These are phyloP conservation scores for Adansonia grandidieri DNA, from an alignment of 441 rosid genomes.

Conservation along the genomic window DNA sequence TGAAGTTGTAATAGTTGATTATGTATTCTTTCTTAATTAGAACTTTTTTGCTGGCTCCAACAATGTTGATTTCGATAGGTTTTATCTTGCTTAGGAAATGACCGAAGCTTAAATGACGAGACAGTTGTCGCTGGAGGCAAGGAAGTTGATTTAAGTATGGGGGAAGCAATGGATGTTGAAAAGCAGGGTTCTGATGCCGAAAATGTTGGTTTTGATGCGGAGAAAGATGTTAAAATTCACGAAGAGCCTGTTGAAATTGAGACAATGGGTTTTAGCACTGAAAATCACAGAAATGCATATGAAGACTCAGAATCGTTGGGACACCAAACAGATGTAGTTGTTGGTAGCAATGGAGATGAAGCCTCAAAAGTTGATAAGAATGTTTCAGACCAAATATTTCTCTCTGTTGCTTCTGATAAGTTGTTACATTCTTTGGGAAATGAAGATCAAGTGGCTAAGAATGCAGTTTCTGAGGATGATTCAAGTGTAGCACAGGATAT, in stretches of 20 bases:
- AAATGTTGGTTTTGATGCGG: constrained; percentile 24
- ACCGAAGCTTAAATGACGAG: constrained; percentile 37
- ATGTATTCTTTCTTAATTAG: constrained; percentile 41
- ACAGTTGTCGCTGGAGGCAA: constrained; percentile 26
- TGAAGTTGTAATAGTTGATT: constrained; percentile 41
- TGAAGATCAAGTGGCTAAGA: constrained; percentile 33
- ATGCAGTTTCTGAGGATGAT: constrained; percentile 31
- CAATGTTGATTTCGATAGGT: constrained; percentile 46
- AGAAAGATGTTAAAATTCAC: constrained; percentile 24
- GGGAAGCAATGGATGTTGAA: constrained; percentile 27
- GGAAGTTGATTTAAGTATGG: constrained; percentile 32
- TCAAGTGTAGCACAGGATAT: constrained; percentile 38
- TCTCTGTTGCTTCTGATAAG: constrained; percentile 6
- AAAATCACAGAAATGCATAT: constrained; percentile 18
- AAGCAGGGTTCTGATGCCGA: constrained; percentile 27
- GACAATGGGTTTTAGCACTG: not conserved
- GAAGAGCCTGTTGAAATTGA: constrained; percentile 24
- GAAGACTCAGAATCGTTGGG: constrained; percentile 20
- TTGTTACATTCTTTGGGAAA: not conserved
- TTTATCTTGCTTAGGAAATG: constrained; percentile 44
- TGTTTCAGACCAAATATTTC: not conserved
- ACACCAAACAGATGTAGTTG: constrained; percentile 13
- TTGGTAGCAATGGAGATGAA: constrained; percentile 26
- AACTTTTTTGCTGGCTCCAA: constrained; percentile 33
- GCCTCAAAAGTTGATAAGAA: constrained; percentile 6